Base-by-base conservation (phyloP, 352 stramenopile species). In the Globisporangium nunn region DNA sequence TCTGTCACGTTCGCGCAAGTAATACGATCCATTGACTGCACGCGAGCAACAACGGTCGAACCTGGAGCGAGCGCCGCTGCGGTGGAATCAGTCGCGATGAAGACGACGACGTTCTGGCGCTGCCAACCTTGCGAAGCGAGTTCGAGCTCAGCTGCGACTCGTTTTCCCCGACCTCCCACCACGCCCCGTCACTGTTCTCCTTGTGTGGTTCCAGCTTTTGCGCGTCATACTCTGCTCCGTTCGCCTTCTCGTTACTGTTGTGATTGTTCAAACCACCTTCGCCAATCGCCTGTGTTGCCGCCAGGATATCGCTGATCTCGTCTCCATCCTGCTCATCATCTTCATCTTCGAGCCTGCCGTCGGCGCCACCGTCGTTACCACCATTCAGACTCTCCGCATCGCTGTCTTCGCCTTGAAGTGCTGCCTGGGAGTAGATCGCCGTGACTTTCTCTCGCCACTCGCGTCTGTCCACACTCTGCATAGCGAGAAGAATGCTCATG, bases 301-400 rank as follows among this genome's bases (percentile, higher is more conserved):
- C 74, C 30, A 93, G 61, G 40, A 93, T 93, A 41, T 88, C 79
- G 2, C 59, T 50, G 50, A 89, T 87, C 57, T 93, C 82, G 3
- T 56, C 17, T 11, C 58, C 58, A 6, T 56, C 43, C 11, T n/a
- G 43, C n/a, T 57, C 67, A 35, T 72, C 50, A 17, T 68, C 55
- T 37, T 50, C 39, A n/a, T 61, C 57, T 2, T 72, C 64, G 17
- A 69, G 59, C 11, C 70, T 47, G 44, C 51, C 44, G 1, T 71
- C 61, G 6, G 45, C 8, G 59, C 63, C 63, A 11, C 58, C 44
- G 40, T 71, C 67, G 12, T 44, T 47, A 1, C 67, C 62, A 43
- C 68, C 60, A 39, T 41, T 17, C 23, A 44, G 35, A 17, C 17
- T 31, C 15, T 30, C 28, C 5, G 17, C 39, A 14, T 37, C 11